Evolutionary conservation across 495 filamentous ascomycete species (phyloP).

Genomic region (Podospora tetraspora): DNA sequence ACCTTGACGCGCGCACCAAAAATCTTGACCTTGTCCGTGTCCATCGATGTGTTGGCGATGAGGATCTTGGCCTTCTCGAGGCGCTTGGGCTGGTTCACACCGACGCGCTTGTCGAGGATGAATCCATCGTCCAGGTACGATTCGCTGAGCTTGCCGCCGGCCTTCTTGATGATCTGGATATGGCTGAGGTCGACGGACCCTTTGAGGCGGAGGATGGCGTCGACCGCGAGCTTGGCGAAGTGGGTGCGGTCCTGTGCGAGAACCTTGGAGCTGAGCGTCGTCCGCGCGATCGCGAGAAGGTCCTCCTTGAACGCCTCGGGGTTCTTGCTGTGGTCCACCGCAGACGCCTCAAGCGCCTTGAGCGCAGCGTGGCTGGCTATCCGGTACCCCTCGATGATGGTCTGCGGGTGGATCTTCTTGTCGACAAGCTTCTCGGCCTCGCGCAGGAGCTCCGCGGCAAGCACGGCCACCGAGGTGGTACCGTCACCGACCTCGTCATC

Average conservation of each 20-base stretch:
- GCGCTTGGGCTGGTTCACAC: constrained; percentile 95
- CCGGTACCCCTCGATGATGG: constrained; percentile 97
- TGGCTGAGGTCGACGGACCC: constrained; percentile 92
- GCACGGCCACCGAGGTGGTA: constrained; percentile 77
- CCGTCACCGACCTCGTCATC: constrained; percentile 98
- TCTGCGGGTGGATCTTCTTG: constrained; percentile 98
- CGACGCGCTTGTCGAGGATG: constrained; percentile 97
- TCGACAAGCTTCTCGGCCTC: constrained; percentile 96
- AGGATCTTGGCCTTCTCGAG: constrained; percentile 97
- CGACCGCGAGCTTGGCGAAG: constrained; percentile 85
- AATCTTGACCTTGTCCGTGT: constrained; percentile 99
- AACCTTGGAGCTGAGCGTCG: constrained; percentile 97
- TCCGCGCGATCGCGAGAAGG: constrained; percentile 83
- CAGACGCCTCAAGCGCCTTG: constrained; percentile 71
- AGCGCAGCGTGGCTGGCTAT: constrained; percentile 90
- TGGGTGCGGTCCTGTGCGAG: constrained; percentile 89
- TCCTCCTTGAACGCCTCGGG: constrained; percentile 80
- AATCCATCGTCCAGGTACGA: constrained; percentile 98
- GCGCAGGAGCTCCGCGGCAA: constrained; percentile 89
- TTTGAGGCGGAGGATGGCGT: constrained; percentile 85
- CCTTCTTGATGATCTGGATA: constrained; percentile 99
- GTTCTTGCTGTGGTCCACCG: constrained; percentile 83
- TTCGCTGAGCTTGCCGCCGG: constrained; percentile 92
- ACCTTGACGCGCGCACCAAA: constrained; percentile 96
- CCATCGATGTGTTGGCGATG: constrained; percentile 97